Evolutionary conservation across 1,139 yeast species (phyloP), one percentile per base, ranked within the genome.

Genomic region (Pichia terricola): DNA sequence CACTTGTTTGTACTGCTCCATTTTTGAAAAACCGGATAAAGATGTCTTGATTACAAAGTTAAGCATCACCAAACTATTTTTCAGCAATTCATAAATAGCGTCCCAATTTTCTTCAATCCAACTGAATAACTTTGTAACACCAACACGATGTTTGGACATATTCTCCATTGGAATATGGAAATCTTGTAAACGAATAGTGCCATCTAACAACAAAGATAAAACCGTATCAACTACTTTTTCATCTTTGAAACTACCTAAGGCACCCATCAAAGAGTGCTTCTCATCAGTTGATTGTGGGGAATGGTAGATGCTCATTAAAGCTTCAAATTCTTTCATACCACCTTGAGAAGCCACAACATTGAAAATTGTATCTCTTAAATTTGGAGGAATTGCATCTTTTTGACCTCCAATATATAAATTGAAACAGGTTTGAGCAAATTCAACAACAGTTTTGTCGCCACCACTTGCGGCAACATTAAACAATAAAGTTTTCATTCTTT

Each of bases 41-140:
- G 79, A 66, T 42, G 81, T 53, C 40, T 71, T 69, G 35, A 88
- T 81, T 46, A 89, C 79, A 22, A 81, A 70, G 37, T 91, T 83
- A 53, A 89, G 71, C 81, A 88, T 76, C 26, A 87, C 73, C 50
- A 83, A 73, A 30, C 85, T 81, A n/a, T 94, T 86, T 40, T 96
- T 95, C 60, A 86, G 73, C 54, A 73, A 68, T 59, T 75, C 70
- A 53, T 67, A 65, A 50, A 89, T 62, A 40, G 65, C 70, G 47
- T 77, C 86, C 89, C 94, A 88, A 62, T 88, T 80, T n/a, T 52
- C 56, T 52, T 75, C 74, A 54, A 81, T 60, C 95, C 96, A 89
- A n/a, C 59, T 51, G 88, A 91, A 89, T 53, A 81, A 65, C 25
- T 77, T 74, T 53, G 72, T 71, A 50, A 77, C 69, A 66, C 95